phyloP scores from a whole-genome alignment of 441 rosid species.

The Jatropha multifida region DNA sequence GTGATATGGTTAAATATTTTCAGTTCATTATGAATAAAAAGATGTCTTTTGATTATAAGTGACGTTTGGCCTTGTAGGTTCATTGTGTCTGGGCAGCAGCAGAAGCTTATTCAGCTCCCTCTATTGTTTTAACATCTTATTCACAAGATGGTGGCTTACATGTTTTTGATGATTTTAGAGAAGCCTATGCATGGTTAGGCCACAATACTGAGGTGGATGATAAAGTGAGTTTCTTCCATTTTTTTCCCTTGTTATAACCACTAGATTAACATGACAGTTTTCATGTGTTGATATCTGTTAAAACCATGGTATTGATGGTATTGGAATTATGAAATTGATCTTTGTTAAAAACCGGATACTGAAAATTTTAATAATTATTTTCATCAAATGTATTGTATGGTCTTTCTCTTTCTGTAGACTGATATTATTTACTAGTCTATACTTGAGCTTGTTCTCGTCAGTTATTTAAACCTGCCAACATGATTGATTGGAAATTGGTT shows the following conservation, averaged over 20 bases:
- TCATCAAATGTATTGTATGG: neutral
- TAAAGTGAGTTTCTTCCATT: slow-evolving; percentile 54
- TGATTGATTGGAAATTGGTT: slow-evolving; percentile 19
- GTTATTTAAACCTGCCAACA: neutral
- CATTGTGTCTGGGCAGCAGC: slow-evolving; percentile 99
- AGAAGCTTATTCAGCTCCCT: slow-evolving; percentile 99
- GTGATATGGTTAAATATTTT: neutral
- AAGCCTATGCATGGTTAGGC: slow-evolving; percentile 94
- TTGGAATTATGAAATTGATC: neutral
- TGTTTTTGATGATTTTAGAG: slow-evolving; percentile 99
- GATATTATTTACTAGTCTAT: neutral
- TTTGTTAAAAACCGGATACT: neutral
- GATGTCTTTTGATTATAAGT: slow-evolving; percentile 11
- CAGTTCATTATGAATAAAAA: neutral
- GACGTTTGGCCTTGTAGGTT: slow-evolving; percentile 52
- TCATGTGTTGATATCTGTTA: slow-evolving; percentile 1
- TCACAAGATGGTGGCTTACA: slow-evolving; percentile 82
- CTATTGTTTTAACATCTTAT: slow-evolving; percentile 85
- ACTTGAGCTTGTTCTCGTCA: neutral
- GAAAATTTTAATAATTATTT: too few species aligned
- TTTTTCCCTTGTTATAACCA: neutral
- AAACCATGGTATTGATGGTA: neutral
- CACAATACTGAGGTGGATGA: slow-evolving; percentile 99
- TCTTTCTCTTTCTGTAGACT: neutral
- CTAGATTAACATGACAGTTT: slow-evolving; percentile 2